These are phyloP conservation scores for Elaeis oleifera DNA, from an alignment of 202 grass and related monocot genomes.

Conservation along the genomic window DNA sequence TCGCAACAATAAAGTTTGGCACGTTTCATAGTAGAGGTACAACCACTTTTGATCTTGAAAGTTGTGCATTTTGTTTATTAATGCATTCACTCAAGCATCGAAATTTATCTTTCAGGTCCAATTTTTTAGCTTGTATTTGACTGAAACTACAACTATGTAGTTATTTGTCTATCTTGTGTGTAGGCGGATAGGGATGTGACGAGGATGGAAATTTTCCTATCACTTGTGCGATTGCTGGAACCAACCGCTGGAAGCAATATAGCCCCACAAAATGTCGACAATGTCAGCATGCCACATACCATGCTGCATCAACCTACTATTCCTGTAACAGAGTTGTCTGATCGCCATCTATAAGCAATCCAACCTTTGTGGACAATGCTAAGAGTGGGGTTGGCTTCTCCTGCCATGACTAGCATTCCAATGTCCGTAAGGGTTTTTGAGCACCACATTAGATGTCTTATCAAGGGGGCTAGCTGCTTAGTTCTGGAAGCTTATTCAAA, in stretches of 20 bases:
- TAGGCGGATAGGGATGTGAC: conserved; percentile 12
- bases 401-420: conserved; percentile 12
- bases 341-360: background rate
- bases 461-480: too few species aligned
- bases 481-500: too few species aligned
- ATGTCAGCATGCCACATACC: background rate
- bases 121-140: too few species aligned
- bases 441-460: too few species aligned
- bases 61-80: background rate
- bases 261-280: background rate
- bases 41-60: background rate
- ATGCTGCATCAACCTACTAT: background rate
- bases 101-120: too few species aligned
- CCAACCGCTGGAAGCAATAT: conserved; percentile 1
- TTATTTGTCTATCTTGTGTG: background rate
- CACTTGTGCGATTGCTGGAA: background rate
- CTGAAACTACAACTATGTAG: too few species aligned
- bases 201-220: conserved; percentile 14
- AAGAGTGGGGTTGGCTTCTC: background rate
- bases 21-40: conserved; percentile 85
- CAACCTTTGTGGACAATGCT: background rate
- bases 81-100: too few species aligned
- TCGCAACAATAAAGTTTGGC: conserved; percentile 87
- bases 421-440: background rate
- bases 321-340: conserved; percentile 2